Evolutionary conservation across 805 yeast species (phyloP).

Genomic region (Lipomyces mesembrius): DNA sequence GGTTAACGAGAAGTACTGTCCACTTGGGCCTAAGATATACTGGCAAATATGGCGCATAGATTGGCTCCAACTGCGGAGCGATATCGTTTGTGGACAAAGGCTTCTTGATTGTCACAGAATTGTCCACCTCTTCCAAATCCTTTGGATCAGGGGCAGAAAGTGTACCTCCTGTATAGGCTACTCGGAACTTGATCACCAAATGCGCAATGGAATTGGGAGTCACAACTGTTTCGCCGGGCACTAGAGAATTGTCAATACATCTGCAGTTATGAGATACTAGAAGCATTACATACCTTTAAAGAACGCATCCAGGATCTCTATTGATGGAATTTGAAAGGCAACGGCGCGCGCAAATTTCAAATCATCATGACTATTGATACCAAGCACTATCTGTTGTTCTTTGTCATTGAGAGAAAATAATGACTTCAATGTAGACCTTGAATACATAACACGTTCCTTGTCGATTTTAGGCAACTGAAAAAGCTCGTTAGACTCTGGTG

Average conservation of each 20-base stretch:
- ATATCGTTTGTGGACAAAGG: conserved; percentile 68
- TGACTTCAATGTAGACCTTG: conserved; percentile 14
- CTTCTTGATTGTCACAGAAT: conserved; percentile 68
- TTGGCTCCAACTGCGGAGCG: conserved; percentile 72
- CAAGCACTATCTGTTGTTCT: conserved; percentile 44
- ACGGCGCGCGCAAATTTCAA: conserved; percentile 25
- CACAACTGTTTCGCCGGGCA: conserved; percentile 79
- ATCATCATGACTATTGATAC: conserved; percentile 27
- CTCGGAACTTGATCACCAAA: conserved; percentile 72
- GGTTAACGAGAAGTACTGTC: conserved; percentile 70
- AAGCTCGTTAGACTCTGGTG: conserved; percentile 44
- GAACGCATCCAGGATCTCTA: conserved; percentile 30
- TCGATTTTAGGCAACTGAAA: conserved; percentile 82
- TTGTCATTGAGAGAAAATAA: conserved; percentile 11
- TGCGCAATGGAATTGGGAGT: conserved; percentile 77
- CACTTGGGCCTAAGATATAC: conserved; percentile 55
- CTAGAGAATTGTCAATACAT: conserved; percentile 55
- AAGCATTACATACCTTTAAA: conserved; percentile 29
- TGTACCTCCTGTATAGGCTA: conserved; percentile 64
- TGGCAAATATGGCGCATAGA: conserved; percentile 81
- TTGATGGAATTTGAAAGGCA: conserved; percentile 33
- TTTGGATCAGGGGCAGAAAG: conserved; percentile 40
- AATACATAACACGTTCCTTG: conserved; percentile 39
- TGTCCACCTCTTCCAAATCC: conserved; percentile 58
- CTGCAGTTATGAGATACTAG: neutral